These are phyloP conservation scores for Ophiocordyceps camponoti-saundersi DNA, from an alignment of 2,329 filamentous ascomycete species.

Conservation along the genomic window DNA sequence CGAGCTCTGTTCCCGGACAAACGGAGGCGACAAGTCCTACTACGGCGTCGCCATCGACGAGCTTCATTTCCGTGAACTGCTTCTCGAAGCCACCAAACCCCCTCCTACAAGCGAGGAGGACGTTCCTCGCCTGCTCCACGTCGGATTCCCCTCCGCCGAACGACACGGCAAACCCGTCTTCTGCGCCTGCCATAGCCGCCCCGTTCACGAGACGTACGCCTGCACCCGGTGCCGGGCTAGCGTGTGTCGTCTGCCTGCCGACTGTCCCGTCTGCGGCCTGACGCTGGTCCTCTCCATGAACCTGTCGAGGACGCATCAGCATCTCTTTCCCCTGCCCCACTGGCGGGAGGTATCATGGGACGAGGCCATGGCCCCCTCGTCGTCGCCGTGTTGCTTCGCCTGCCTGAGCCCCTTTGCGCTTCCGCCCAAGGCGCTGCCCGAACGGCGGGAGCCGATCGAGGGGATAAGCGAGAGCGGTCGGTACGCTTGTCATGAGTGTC, in stretches of 20 bases:
- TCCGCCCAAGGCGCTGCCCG: constrained; percentile 10
- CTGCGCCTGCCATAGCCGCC: constrained; percentile 80
- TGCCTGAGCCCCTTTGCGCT: constrained; percentile 60
- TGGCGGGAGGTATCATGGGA: constrained; percentile 82
- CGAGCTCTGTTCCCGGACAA: constrained; percentile 77
- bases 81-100: constrained; percentile 77
- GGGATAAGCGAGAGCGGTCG: constrained; percentile 71
- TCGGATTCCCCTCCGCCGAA: constrained; percentile 88
- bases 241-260: constrained; percentile 77
- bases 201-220: constrained; percentile 69
- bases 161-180: constrained; percentile 47
- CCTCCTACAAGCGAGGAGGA: constrained; percentile 57
- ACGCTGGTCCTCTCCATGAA: constrained; percentile 92
- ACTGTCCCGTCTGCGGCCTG: constrained; percentile 80
- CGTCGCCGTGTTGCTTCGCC: constrained; percentile 53
- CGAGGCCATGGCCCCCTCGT: constrained; percentile 31
- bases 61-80: constrained; percentile 67
- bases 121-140: constrained; percentile 65
- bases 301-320: constrained; percentile 81
- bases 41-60: constrained; percentile 74
- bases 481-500: constrained; percentile 79
- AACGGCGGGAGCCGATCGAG: constrained; percentile 16
- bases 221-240: constrained; percentile 81
- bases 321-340: constrained; percentile 76
- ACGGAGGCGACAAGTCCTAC: constrained; percentile 55